These are phyloP conservation scores for Xanthoceras sorbifolium DNA, from an alignment of 345 rosid genomes.

Conservation along the genomic window DNA sequence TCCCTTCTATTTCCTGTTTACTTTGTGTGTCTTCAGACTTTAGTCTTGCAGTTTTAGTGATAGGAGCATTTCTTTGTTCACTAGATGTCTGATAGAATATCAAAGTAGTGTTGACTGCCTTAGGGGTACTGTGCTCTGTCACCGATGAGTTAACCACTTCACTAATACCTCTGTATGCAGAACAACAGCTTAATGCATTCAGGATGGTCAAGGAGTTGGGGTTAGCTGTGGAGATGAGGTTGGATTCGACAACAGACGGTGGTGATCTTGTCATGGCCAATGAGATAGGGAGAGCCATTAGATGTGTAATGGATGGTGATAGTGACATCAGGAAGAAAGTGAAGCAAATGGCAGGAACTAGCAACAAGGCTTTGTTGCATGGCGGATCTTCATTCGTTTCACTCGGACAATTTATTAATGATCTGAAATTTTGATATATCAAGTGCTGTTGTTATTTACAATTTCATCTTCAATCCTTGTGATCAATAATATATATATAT, in stretches of 20 bases:
- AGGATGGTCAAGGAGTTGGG: conserved; percentile 27
- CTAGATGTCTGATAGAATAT: too few species aligned
- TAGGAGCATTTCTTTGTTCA: too few species aligned
- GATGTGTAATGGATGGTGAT: conserved; percentile 26
- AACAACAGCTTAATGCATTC: conserved; percentile 47
- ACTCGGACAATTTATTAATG: conserved; percentile 18
- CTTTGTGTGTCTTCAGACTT: too few species aligned
- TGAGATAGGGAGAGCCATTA: conserved; percentile 33
- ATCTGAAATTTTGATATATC: background rate
- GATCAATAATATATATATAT: background rate
- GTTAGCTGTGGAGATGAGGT: conserved; percentile 17
- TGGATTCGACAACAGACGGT: background rate
- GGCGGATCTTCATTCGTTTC: conserved; percentile 37
- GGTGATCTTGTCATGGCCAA: conserved; percentile 9
- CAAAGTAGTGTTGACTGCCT: too few species aligned
- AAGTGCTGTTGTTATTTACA: too few species aligned
- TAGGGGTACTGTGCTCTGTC: too few species aligned
- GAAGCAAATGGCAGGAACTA: conserved; percentile 19
- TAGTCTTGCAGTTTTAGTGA: too few species aligned
- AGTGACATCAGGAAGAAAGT: conserved; percentile 13
- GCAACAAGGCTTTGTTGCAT: conserved; percentile 15
- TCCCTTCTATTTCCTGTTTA: too few species aligned
- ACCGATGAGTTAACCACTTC: too few species aligned
- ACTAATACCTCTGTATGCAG: conserved; percentile 34
- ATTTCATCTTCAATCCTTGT: background rate